These are phyloP conservation scores for Nicotiana tomentosiformis DNA, from an alignment of 257 asterid genomes.

Conservation along the genomic window DNA sequence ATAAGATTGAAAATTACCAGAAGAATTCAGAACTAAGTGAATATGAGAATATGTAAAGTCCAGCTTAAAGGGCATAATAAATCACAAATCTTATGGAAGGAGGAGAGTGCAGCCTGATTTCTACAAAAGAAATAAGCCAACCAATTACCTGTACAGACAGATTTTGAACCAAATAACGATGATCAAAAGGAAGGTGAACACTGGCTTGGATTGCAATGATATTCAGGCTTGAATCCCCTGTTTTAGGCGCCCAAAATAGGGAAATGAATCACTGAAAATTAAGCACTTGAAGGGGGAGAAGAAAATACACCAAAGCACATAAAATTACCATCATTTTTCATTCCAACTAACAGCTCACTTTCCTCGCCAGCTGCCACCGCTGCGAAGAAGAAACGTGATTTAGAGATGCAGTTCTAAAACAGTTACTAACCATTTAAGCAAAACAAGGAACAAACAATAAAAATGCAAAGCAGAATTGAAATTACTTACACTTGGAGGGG, in stretches of 20 bases:
- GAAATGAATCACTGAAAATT: conserved; percentile 9
- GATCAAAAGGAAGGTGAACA: conserved; percentile 80
- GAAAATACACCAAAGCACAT: neutral
- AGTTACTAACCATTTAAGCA: neutral
- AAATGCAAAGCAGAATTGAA: neutral
- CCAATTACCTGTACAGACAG: conserved; percentile 70
- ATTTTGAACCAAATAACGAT: conserved; percentile 76
- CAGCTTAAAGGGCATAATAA: neutral
- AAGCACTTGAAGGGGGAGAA: neutral
- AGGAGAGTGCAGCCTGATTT: neutral
- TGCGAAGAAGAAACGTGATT: conserved; percentile 24
- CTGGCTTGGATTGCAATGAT: conserved; percentile 82
- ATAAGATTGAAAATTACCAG: neutral
- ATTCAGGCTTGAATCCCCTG: conserved; percentile 68
- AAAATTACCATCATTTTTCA: conserved; percentile 72
- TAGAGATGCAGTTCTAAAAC: neutral
- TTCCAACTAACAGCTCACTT: conserved; percentile 80
- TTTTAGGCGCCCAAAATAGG: conserved; percentile 7
- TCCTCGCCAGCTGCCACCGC: conserved; percentile 84
- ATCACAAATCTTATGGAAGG: neutral
- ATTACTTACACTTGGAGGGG: conserved; percentile 63
- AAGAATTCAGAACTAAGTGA: neutral
- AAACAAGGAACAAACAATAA: neutral
- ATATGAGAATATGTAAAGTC: neutral
- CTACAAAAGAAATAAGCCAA: neutral